Percentiles rank a stretch among this genome's conserved stretches.
Evolutionary conservation across 2,329 filamentous ascomycete species (phyloP).

Genomic region (Penicillium sp.): DNA sequence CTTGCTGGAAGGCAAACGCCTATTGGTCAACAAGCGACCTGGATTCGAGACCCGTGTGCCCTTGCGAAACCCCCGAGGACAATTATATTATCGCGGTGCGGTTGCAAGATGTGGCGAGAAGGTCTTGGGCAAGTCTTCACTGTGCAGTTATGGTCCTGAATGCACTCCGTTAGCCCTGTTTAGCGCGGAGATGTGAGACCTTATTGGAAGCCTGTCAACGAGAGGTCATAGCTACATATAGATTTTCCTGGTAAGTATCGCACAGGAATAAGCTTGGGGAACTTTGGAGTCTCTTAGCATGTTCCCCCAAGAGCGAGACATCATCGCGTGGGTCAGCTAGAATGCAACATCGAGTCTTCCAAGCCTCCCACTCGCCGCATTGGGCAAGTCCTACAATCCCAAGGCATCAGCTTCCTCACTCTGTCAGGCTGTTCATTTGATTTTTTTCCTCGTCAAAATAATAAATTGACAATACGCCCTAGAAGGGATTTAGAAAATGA

Average conservation of each 20-base stretch:
- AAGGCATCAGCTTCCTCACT: background rate
- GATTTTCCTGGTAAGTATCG: background rate
- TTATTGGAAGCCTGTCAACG: no score
- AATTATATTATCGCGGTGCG: slow-evolving; percentile 6
- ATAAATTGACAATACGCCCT: background rate
- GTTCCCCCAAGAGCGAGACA: background rate
- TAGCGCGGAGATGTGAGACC: no score
- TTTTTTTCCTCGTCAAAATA: background rate
- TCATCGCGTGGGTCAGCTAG: background rate
- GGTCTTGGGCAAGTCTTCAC: background rate
- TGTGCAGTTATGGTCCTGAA: background rate
- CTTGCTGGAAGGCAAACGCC: background rate
- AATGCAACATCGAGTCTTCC: background rate
- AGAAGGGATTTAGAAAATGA: background rate
- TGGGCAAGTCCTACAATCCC: background rate
- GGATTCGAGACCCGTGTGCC: slow-evolving; percentile 5
- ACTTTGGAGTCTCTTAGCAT: background rate
- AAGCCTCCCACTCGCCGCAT: background rate
- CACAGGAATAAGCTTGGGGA: background rate
- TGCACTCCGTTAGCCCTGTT: no score
- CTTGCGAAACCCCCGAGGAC: background rate
- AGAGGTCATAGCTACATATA: no score
- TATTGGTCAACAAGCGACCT: background rate
- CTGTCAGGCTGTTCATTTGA: background rate
- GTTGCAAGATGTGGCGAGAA: slow-evolving; percentile 2